Evolutionary conservation across 257 asterid genomes (phyloP).

Genomic region (Gardenia jasminoides): DNA sequence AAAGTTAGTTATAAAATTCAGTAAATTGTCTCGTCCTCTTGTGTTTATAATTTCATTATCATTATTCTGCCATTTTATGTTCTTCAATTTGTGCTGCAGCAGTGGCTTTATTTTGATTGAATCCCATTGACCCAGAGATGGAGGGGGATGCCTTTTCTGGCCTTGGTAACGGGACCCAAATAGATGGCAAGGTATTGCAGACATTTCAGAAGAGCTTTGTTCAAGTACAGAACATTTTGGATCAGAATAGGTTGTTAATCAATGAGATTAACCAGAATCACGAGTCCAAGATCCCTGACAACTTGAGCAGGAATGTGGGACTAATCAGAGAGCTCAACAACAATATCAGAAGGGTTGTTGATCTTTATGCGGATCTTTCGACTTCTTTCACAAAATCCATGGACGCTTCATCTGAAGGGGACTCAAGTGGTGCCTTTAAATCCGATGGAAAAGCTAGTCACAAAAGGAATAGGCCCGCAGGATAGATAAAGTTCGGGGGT

Average conservation of each 20-base stretch:
- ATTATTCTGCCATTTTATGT: slow-evolving; percentile 2
- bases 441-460: slow-evolving; percentile 48
- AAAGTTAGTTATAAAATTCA: slow-evolving; percentile 22
- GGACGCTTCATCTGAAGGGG: slow-evolving; percentile 79
- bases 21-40: slow-evolving; percentile 28
- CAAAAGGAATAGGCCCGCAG: slow-evolving; percentile 77
- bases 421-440: slow-evolving; percentile 54
- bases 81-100: slow-evolving; percentile 34
- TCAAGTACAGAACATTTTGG: slow-evolving; percentile 75
- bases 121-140: slow-evolving; percentile 40
- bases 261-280: slow-evolving; percentile 87
- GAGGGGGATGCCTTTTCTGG: slow-evolving; percentile 71
- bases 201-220: slow-evolving; percentile 81
- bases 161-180: slow-evolving; percentile 53
- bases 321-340: slow-evolving; percentile 77
- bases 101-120: slow-evolving; percentile 26
- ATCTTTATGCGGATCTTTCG: slow-evolving; percentile 79
- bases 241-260: slow-evolving; percentile 76
- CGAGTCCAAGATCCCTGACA: slow-evolving; percentile 80
- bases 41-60: slow-evolving; percentile 5
- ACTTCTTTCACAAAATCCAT: slow-evolving; percentile 55
- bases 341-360: slow-evolving; percentile 81
- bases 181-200: slow-evolving; percentile 69
- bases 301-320: slow-evolving; percentile 78
- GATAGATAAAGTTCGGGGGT: slow-evolving; percentile 11